These are phyloP conservation scores for Ceriops zippeliana DNA, from an alignment of 345 rosid species.

Conservation along the genomic window DNA sequence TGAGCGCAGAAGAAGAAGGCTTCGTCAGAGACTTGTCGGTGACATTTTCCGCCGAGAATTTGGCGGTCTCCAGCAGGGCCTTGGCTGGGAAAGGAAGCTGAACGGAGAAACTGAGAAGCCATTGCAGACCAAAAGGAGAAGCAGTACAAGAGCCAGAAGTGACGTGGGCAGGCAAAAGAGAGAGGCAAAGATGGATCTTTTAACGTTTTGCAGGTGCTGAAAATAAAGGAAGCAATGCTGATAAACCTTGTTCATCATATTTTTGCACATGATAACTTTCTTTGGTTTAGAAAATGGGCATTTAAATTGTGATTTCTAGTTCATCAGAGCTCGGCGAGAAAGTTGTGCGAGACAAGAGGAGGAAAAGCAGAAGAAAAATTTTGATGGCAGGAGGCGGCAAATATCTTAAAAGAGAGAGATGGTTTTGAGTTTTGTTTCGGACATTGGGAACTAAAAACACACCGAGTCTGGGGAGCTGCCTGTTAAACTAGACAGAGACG, in stretches of 20 bases:
- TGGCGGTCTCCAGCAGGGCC: slow-evolving; percentile 24
- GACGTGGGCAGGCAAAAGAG: slow-evolving; percentile 54
- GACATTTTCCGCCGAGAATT: slow-evolving; percentile 19
- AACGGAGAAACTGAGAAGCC: slow-evolving; percentile 62
- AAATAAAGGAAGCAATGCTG: slow-evolving; percentile 14
- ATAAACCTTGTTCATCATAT: slow-evolving; percentile 10
- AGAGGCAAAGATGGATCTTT: slow-evolving; percentile 35
- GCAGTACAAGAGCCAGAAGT: slow-evolving; percentile 54
- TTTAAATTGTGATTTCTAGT: neutral
- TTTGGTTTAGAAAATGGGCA: neutral
- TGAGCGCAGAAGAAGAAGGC: slow-evolving; percentile 28
- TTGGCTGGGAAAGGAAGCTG: slow-evolving; percentile 46
- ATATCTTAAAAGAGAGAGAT: neutral
- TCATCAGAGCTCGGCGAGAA: slow-evolving; percentile 4
- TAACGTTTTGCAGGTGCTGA: slow-evolving; percentile 19
- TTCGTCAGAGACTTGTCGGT: slow-evolving; percentile 27
- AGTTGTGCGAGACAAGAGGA: slow-evolving; percentile 1
- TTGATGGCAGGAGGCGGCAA: slow-evolving; percentile 41
- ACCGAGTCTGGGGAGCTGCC: neutral
- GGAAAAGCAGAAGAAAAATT: neutral
- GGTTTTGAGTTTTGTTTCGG: neutral
- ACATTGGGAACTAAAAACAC: slow-evolving; percentile 19
- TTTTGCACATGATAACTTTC: slow-evolving; percentile 5
- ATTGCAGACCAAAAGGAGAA: slow-evolving; percentile 61
- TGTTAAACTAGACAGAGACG: neutral